These are phyloP conservation scores for Liquidambar formosana DNA, from an alignment of 164 flowering plant genomes.

Conservation along the genomic window DNA sequence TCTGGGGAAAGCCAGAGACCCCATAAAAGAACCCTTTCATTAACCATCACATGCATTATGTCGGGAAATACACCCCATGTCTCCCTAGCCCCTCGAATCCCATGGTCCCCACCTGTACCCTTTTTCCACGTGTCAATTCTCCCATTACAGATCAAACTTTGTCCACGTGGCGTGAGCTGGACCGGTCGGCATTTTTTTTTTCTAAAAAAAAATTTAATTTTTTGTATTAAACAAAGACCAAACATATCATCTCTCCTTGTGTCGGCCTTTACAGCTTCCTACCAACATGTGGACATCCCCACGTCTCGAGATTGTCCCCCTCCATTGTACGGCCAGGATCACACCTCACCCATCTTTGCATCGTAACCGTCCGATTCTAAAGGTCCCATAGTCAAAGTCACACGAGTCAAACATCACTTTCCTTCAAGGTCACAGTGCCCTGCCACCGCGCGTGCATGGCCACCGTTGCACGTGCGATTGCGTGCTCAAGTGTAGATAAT, in stretches of 20 bases:
- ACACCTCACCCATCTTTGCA: not conserved
- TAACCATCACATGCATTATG: slow-evolving; percentile 18
- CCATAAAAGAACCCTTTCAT: not conserved
- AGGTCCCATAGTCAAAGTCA: not conserved
- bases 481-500: not conserved
- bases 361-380: slow-evolving; percentile 1
- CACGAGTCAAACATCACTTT: slow-evolving; percentile 4
- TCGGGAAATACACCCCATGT: slow-evolving; percentile 15
- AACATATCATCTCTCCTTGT: slow-evolving; percentile 22
- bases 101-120: slow-evolving; percentile 13
- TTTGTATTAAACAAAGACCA: not conserved
- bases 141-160: too few species aligned
- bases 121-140: slow-evolving; percentile 17
- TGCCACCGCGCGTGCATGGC: not conserved
- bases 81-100: slow-evolving; percentile 6
- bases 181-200: not conserved
- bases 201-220: too few species aligned
- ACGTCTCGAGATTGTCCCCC: slow-evolving; percentile 15
- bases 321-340: slow-evolving; percentile 11
- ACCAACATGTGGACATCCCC: slow-evolving; percentile 16
- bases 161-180: slow-evolving; percentile 17
- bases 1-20: not conserved
- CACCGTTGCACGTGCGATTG: slow-evolving; percentile 9
- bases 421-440: not conserved
- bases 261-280: slow-evolving; percentile 25